Evolutionary conservation across 352 stramenopile genomes (phyloP).

Genomic region (Peronospora farinosa): DNA sequence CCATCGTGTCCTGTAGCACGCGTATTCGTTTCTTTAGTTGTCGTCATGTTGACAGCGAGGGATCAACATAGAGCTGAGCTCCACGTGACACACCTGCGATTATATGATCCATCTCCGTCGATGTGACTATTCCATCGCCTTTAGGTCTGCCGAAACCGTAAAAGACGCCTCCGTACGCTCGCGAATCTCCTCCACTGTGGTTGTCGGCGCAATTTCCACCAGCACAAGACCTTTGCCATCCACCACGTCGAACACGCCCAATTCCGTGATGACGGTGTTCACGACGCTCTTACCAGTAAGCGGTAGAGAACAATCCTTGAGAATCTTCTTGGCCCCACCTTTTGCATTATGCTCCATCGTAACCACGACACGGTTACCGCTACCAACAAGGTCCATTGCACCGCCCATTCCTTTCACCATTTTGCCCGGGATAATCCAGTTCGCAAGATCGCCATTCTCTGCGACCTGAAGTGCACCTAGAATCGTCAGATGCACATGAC

Average conservation of each 20-base stretch:
- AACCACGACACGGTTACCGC: conserved; percentile 90
- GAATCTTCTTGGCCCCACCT: conserved; percentile 90
- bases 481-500: conserved; percentile 95
- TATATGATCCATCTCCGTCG: neutral
- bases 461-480: conserved; percentile 92
- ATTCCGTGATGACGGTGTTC: conserved; percentile 91
- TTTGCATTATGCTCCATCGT: conserved; percentile 97
- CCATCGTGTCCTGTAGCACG: too few species aligned
- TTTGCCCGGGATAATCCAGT: conserved; percentile 95
- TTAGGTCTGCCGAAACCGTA: conserved; percentile 45
- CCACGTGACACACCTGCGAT: too few species aligned
- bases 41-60: neutral
- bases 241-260: conserved; percentile 78
- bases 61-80: neutral
- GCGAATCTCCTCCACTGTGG: conserved; percentile 76
- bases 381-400: conserved; percentile 95
- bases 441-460: conserved; percentile 91
- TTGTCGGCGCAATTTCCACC: conserved; percentile 82
- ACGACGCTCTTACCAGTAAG: conserved; percentile 93
- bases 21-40: too few species aligned
- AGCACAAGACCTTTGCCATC: conserved; percentile 72
- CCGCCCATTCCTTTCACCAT: conserved; percentile 97
- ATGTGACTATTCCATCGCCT: conserved; percentile 45
- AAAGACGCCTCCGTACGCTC: conserved; percentile 79
- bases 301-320: conserved; percentile 90